Evolutionary conservation across 768 basidiomycete genomes (phyloP).

Genomic region (Lactarius akahatsu): DNA sequence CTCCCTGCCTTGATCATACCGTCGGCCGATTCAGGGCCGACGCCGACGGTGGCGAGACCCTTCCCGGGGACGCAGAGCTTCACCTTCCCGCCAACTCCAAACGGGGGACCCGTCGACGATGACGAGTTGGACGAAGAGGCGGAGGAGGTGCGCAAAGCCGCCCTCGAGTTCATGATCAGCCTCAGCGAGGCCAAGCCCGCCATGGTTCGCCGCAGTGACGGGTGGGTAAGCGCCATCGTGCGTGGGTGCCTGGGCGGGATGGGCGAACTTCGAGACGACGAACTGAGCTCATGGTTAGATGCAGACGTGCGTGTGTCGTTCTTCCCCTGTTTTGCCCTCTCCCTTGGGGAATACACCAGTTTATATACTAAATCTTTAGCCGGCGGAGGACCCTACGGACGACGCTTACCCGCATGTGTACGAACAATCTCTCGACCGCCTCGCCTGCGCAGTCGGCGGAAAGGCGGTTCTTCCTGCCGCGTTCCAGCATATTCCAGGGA

Average conservation of each 20-base stretch:
- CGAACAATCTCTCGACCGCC: slow-evolving; percentile 78
- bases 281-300: slow-evolving; percentile 60
- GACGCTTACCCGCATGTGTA: slow-evolving; percentile 72
- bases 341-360: slow-evolving; percentile 1
- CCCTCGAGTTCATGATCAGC: slow-evolving; percentile 80
- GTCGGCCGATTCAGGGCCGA: slow-evolving; percentile 50
- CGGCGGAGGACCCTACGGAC: slow-evolving; percentile 59
- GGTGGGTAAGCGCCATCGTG: slow-evolving; percentile 70
- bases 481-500: slow-evolving; percentile 79
- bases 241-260: slow-evolving; percentile 80
- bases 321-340: neutral
- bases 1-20: slow-evolving; percentile 72
- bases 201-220: slow-evolving; percentile 66
- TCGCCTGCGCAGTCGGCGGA: slow-evolving; percentile 80
- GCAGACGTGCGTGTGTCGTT: slow-evolving; percentile 61
- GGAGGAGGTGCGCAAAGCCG: slow-evolving; percentile 66
- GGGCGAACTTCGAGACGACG: slow-evolving; percentile 70
- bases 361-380: slow-evolving; percentile 41
- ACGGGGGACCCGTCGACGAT: slow-evolving; percentile 38
- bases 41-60: slow-evolving; percentile 51
- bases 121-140: slow-evolving; percentile 60
- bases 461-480: slow-evolving; percentile 72
- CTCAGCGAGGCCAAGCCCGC: slow-evolving; percentile 71
- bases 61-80: slow-evolving; percentile 38
- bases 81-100: slow-evolving; percentile 42